These are phyloP conservation scores for Lentinula sp. DNA, from an alignment of 768 basidiomycete species.

Conservation along the genomic window DNA sequence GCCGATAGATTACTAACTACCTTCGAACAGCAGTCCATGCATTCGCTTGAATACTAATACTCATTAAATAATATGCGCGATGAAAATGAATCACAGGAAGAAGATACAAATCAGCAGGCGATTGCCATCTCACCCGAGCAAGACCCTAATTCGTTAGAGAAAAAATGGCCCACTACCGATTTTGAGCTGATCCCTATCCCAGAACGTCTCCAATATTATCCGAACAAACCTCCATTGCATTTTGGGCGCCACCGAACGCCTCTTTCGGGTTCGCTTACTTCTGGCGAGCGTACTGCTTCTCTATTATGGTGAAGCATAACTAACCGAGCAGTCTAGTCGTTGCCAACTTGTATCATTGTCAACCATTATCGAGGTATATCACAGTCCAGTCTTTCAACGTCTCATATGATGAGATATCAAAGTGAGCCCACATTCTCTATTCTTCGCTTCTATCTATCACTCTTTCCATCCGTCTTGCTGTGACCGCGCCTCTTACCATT, in stretches of 20 bases:
- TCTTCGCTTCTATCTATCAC: slow-evolving; percentile 32
- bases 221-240: slow-evolving; percentile 36
- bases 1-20: too few relatives aligned
- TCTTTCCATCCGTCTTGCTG: slow-evolving; percentile 66
- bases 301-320: not conserved
- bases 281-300: slow-evolving; percentile 27
- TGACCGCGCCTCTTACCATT: slow-evolving; percentile 50
- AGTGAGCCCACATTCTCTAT: slow-evolving; percentile 16
- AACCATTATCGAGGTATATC: slow-evolving; percentile 60
- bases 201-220: slow-evolving; percentile 42
- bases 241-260: slow-evolving; percentile 47
- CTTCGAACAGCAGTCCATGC: too few relatives aligned
- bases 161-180: slow-evolving; percentile 30
- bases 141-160: not conserved
- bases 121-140: not conserved
- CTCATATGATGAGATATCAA: slow-evolving; percentile 31
- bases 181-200: slow-evolving; percentile 66
- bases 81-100: too few relatives aligned
- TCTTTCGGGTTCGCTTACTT: slow-evolving; percentile 60
- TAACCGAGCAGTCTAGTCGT: slow-evolving; percentile 21
- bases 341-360: slow-evolving; percentile 77
- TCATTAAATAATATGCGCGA: too few relatives aligned
- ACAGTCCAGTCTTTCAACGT: slow-evolving; percentile 36
- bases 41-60: too few relatives aligned
- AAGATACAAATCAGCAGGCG: too few relatives aligned